Conservation (phyloP, 805 yeast species). For the Suhomyces sp. region DNA sequence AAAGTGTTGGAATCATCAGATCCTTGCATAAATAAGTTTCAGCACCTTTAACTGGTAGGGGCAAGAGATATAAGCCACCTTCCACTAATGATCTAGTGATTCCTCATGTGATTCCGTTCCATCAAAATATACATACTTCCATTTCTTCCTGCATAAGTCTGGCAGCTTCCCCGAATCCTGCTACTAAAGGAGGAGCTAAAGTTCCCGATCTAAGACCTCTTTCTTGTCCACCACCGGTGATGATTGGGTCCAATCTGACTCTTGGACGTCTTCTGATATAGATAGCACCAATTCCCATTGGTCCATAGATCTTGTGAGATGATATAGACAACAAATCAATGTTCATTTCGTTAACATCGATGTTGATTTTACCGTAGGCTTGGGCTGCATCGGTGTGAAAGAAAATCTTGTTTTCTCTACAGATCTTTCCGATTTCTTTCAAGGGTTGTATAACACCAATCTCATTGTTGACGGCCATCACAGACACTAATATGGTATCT, state of each 20-base stretch:
- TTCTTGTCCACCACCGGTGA: conserved; percentile 98
- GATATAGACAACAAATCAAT: conserved; percentile 92
- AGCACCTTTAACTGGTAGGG: too few relatives aligned
- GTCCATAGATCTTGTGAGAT: conserved; percentile 96
- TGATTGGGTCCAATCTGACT: conserved; percentile 91
- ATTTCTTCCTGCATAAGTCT: conserved; percentile 73
- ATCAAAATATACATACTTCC: conserved; percentile 30
- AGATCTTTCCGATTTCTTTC: conserved; percentile 86
- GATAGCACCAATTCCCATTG: conserved; percentile 96
- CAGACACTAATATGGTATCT: conserved; percentile 85
- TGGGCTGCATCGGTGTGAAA: conserved; percentile 99
- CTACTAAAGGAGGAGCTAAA: conserved; percentile 91
- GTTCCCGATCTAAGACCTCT: conserved; percentile 98
- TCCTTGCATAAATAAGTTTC: conserved; percentile 18
- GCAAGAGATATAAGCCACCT: too few relatives aligned
- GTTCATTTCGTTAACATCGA: conserved; percentile 91
- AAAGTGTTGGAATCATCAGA: conserved; percentile 13
- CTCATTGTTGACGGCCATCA: conserved; percentile 98
- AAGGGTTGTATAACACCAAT: conserved; percentile 97
- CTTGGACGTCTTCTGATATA: conserved; percentile 97
- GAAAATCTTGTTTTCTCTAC: conserved; percentile 84
- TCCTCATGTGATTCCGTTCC: conserved; percentile 3
- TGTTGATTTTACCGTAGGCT: conserved; percentile 89
- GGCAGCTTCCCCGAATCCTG: conserved; percentile 98
- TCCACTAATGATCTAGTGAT: too few relatives aligned